A percentile compares a stretch with the other conserved stretches of the same genome.
These are phyloP conservation scores for Ceratobasidium sp. DNA, from an alignment of 1,284 basidiomycete species.

Conservation along the genomic window DNA sequence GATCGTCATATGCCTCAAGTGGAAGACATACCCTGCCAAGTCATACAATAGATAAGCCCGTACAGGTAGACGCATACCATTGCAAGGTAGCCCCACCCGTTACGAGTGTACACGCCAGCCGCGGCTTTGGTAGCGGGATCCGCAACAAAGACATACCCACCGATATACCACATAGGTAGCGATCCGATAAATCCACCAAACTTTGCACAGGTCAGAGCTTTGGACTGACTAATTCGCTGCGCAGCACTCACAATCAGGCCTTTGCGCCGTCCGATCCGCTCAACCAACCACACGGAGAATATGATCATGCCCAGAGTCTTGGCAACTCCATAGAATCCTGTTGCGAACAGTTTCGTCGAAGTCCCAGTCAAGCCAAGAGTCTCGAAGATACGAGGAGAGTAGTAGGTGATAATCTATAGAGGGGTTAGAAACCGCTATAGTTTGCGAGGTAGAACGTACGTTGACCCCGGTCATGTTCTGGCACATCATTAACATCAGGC, in stretches of 20 bases:
- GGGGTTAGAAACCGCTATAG: background rate
- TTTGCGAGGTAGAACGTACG: background rate
- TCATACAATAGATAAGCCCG: conserved; percentile 40
- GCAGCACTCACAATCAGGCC: conserved; percentile 47
- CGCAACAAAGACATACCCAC: conserved; percentile 36
- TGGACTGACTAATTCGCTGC: background rate
- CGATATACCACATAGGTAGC: conserved; percentile 40
- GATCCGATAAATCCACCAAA: conserved; percentile 37
- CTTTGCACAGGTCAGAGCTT: background rate
- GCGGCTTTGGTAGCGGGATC: conserved; percentile 38
- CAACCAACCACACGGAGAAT: conserved; percentile 50
- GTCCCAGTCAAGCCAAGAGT: conserved; percentile 52
- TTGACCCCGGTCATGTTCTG: conserved; percentile 51
- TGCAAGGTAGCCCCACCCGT: conserved; percentile 38
- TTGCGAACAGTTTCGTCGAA: conserved; percentile 48
- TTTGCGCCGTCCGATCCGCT: conserved; percentile 49
- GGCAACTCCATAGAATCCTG: conserved; percentile 54
- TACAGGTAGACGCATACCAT: conserved; percentile 40
- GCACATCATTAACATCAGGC: conserved; percentile 49
- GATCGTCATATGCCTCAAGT: background rate
- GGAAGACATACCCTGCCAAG: conserved; percentile 36
- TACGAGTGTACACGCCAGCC: conserved; percentile 31
- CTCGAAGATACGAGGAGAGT: conserved; percentile 51
- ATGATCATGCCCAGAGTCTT: conserved; percentile 51
- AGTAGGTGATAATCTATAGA: conserved; percentile 50